Conservation (phyloP, 352 stramenopile species). For the Phytopythium delawarense region DNA sequence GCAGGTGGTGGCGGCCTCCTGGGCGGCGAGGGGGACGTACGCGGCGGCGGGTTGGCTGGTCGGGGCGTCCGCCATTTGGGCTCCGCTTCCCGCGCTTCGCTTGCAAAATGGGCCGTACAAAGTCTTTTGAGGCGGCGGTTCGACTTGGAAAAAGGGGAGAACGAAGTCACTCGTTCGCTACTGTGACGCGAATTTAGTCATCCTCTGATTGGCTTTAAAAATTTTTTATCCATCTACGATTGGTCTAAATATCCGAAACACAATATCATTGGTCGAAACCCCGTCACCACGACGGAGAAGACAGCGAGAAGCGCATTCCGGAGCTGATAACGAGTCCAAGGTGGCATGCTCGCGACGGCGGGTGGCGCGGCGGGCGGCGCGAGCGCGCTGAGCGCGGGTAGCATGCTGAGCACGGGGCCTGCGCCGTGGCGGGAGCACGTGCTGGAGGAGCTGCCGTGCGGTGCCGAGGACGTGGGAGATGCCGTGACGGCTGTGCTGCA, state of each 20-base stretch:
- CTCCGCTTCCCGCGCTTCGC: not conserved
- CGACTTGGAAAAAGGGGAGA: not conserved
- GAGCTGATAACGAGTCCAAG: not conserved
- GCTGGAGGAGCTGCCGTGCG: conserved; percentile 60
- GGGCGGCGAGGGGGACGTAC: not conserved
- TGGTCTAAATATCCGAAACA: no score
- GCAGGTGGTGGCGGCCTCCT: not conserved
- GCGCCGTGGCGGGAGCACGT: conserved; percentile 53
- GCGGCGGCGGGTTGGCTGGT: not conserved
- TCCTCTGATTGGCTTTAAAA: not conserved
- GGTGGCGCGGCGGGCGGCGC: conserved; percentile 1
- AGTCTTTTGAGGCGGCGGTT: conserved; percentile 2
- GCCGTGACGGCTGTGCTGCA: conserved; percentile 67
- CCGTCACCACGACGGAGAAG: not conserved
- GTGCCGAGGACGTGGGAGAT: conserved; percentile 52
- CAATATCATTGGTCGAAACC: not conserved
- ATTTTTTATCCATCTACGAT: not conserved
- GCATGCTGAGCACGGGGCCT: conserved; percentile 3
- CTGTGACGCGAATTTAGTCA: no score
- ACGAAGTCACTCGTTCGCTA: no score
- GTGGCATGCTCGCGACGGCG: not conserved
- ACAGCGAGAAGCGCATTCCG: not conserved
- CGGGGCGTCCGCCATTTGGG: conserved; percentile 1
- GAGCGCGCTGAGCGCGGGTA: conserved; percentile 4
- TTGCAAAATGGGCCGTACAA: not conserved